A percentile compares a stretch with the other conserved stretches of the same genome.
These are phyloP conservation scores for Paecilomyces sp. DNA, from an alignment of 2,329 filamentous ascomycete species.

Conservation along the genomic window DNA sequence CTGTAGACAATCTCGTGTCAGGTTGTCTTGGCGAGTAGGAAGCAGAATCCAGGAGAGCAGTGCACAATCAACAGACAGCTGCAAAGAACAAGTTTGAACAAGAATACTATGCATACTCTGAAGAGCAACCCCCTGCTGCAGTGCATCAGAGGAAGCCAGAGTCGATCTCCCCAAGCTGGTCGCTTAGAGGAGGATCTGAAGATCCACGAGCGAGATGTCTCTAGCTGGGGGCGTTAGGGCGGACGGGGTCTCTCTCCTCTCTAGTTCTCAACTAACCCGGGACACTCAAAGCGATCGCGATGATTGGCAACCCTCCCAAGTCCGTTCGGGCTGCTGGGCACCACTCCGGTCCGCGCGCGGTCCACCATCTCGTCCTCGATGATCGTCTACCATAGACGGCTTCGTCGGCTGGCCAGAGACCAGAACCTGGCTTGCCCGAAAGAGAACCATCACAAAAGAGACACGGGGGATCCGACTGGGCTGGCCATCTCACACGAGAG, in stretches of 20 bases:
- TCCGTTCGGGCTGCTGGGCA: neutral
- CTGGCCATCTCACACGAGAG: neutral
- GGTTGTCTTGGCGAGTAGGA: too few relatives aligned
- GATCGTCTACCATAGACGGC: neutral
- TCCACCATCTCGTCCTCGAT: neutral
- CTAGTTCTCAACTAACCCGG: neutral
- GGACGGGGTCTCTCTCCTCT: neutral
- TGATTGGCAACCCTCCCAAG: neutral
- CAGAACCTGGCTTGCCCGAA: neutral
- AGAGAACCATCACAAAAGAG: too few relatives aligned
- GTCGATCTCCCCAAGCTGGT: neutral
- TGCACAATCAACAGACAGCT: too few relatives aligned
- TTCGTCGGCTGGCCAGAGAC: neutral
- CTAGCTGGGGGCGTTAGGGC: neutral
- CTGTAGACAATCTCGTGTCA: too few relatives aligned
- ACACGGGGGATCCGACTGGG: neutral
- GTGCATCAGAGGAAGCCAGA: neutral
- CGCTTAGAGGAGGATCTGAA: neutral
- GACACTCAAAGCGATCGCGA: neutral
- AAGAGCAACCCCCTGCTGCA: neutral
- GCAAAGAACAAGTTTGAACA: too few relatives aligned
- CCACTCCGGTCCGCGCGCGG: neutral
- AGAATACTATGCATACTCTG: too few relatives aligned
- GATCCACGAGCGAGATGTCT: neutral
- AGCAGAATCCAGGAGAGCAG: too few relatives aligned